phyloP scores from a whole-genome alignment of 805 yeast genomes.

The Yamadazyma endophytica region DNA sequence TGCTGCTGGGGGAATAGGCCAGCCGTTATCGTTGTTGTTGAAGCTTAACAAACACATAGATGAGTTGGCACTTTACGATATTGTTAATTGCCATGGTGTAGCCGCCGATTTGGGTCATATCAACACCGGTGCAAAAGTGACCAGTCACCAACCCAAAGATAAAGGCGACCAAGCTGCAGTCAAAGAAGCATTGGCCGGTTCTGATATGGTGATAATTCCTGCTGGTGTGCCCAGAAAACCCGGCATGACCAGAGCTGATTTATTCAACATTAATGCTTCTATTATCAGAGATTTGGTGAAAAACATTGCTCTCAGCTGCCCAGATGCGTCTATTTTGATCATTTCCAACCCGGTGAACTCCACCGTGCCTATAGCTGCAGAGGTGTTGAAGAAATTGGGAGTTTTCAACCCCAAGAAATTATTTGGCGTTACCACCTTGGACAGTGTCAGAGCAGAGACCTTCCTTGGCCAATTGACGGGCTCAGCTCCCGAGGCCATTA shows the following conservation, averaged over 20 bases:
- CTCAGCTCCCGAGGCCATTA: conserved; percentile 25
- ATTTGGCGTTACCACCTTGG: conserved; percentile 46
- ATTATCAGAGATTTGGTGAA: conserved; percentile 41
- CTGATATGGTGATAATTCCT: conserved; percentile 41
- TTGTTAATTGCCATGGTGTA: conserved; percentile 43
- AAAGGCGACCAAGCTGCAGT: conserved; percentile 37
- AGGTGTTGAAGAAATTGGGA: conserved; percentile 42
- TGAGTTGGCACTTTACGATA: conserved; percentile 39
- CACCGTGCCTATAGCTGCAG: conserved; percentile 47
- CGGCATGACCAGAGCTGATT: conserved; percentile 46
- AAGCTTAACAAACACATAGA: conserved; percentile 36
- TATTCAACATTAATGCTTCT: conserved; percentile 43
- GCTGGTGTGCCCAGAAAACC: conserved; percentile 49
- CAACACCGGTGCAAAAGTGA: conserved; percentile 35
- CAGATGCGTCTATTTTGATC: conserved; percentile 41
- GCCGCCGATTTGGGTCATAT: conserved; percentile 45
- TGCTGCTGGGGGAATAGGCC: conserved; percentile 49
- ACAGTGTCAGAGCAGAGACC: conserved; percentile 43
- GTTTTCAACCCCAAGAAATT: conserved; percentile 43
- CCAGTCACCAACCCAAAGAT: conserved; percentile 36
- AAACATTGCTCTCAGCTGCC: conserved; percentile 33
- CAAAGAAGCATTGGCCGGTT: conserved; percentile 30
- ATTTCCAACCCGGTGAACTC: conserved; percentile 46
- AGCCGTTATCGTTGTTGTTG: conserved; percentile 41
- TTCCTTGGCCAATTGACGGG: conserved; percentile 36